phyloP scores from a whole-genome alignment of 2,329 filamentous ascomycete genomes.

The Corinectria fuckeliana region DNA sequence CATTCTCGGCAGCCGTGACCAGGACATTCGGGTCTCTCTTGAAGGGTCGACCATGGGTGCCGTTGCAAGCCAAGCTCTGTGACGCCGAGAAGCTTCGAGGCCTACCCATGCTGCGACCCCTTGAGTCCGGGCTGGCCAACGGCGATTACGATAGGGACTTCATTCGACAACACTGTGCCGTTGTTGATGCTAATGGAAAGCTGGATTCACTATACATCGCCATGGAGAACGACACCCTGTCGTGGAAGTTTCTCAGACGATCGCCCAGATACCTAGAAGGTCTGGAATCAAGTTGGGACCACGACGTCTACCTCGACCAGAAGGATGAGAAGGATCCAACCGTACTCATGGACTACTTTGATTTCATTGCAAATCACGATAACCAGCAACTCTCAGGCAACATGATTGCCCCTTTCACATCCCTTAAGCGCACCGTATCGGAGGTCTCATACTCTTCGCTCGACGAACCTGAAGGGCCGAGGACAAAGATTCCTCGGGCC shows the following conservation, averaged over 20 bases:
- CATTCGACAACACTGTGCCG: constrained; percentile 60
- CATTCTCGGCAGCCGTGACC: constrained; percentile 57
- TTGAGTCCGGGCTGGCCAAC: constrained; percentile 53
- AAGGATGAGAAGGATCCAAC: constrained; percentile 35
- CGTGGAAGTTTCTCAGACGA: constrained; percentile 59
- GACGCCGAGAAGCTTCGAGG: constrained; percentile 61
- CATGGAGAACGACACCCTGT: constrained; percentile 60
- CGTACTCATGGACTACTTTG: constrained; percentile 17
- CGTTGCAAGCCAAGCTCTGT: constrained; percentile 64
- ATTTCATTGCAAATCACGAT: constrained; percentile 25
- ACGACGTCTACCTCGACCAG: constrained; percentile 58
- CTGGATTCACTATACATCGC: constrained; percentile 67
- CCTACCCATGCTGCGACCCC: constrained; percentile 64
- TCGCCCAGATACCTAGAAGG: constrained; percentile 57
- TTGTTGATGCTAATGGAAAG: constrained; percentile 59
- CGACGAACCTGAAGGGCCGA: constrained; percentile 41
- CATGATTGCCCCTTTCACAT: constrained; percentile 37
- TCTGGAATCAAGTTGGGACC: constrained; percentile 61
- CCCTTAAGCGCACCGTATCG: constrained; percentile 58
- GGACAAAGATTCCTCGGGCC: constrained; percentile 49
- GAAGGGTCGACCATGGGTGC: constrained; percentile 60
- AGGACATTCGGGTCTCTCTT: constrained; percentile 58
- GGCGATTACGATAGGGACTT: constrained; percentile 57
- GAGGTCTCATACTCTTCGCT: constrained; percentile 56
- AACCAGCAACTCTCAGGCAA: constrained; percentile 31